These are phyloP conservation scores for Effrenium voratum DNA, from an alignment of 73 alveolate genomes.

Conservation along the genomic window DNA sequence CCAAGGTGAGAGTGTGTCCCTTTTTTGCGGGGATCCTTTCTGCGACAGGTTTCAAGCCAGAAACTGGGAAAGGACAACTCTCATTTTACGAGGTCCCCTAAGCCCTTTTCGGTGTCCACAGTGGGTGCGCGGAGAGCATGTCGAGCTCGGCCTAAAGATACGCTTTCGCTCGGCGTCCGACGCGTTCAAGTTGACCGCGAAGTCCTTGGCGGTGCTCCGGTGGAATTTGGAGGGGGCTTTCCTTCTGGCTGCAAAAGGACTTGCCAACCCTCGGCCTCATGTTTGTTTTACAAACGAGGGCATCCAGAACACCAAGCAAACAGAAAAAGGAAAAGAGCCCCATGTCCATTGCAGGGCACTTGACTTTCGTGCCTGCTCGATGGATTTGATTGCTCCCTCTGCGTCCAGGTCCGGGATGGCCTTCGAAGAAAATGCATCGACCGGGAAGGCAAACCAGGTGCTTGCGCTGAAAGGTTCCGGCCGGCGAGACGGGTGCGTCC, in stretches of 20 bases:
- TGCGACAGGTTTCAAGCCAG: too few relatives aligned
- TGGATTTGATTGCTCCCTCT: neutral
- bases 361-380: neutral
- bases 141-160: slow-evolving; percentile 16
- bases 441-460: too few relatives aligned
- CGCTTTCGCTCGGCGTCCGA: slow-evolving; percentile 11
- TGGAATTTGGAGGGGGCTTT: too few relatives aligned
- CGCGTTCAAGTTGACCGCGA: slow-evolving; percentile 5
- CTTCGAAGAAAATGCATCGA: too few relatives aligned
- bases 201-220: neutral
- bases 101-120: neutral
- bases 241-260: neutral
- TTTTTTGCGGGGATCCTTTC: too few relatives aligned
- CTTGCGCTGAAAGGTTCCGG: too few relatives aligned
- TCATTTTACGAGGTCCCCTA: neutral
- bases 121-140: too few relatives aligned
- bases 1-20: too few relatives aligned
- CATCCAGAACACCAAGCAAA: neutral
- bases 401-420: too few relatives aligned
- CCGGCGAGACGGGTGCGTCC: too few relatives aligned
- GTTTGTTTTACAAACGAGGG: neutral
- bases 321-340: neutral
- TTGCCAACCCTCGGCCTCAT: too few relatives aligned
- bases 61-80: neutral
- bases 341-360: neutral